Percentiles rank a stretch among this genome's conserved stretches.
These are phyloP conservation scores for Neofusicoccum umdonicola DNA, from an alignment of 2,329 filamentous ascomycete genomes.

Conservation along the genomic window DNA sequence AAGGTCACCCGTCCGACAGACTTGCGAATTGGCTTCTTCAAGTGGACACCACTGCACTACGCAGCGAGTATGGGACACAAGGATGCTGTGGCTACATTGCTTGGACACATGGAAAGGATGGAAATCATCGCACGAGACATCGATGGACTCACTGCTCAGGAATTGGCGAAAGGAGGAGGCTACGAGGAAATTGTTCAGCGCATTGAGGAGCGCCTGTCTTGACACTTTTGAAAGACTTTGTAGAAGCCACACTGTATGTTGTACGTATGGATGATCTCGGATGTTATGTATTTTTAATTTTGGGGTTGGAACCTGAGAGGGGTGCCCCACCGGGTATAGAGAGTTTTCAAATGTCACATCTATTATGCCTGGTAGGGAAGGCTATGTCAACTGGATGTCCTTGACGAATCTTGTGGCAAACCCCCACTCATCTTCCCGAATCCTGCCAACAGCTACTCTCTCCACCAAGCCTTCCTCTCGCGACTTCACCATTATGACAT, in stretches of 20 bases:
- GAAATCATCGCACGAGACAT: constrained; percentile 4
- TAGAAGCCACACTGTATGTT: too few relatives aligned
- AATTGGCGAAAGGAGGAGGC: not conserved
- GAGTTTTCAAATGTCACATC: too few relatives aligned
- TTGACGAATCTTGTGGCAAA: not conserved
- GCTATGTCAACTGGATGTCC: not conserved
- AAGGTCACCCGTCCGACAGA: not conserved
- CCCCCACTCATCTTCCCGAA: not conserved
- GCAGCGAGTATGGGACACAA: not conserved
- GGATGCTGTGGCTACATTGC: not conserved
- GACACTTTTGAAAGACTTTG: not conserved
- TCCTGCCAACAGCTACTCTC: constrained; percentile 9
- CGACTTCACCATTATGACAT: not conserved
- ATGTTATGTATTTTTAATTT: too few relatives aligned
- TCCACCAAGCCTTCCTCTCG: not conserved
- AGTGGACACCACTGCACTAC: constrained; percentile 1
- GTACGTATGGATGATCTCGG: too few relatives aligned
- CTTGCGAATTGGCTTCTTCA: not conserved
- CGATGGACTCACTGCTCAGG: not conserved
- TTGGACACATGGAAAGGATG: not conserved
- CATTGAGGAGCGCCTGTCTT: not conserved
- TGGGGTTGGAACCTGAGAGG: too few relatives aligned
- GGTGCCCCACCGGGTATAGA: too few relatives aligned
- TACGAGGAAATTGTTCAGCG: not conserved
- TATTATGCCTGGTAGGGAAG: too few relatives aligned